phyloP scores from a whole-genome alignment of 1,284 basidiomycete genomes.

The Pisolithus thermaeus region DNA sequence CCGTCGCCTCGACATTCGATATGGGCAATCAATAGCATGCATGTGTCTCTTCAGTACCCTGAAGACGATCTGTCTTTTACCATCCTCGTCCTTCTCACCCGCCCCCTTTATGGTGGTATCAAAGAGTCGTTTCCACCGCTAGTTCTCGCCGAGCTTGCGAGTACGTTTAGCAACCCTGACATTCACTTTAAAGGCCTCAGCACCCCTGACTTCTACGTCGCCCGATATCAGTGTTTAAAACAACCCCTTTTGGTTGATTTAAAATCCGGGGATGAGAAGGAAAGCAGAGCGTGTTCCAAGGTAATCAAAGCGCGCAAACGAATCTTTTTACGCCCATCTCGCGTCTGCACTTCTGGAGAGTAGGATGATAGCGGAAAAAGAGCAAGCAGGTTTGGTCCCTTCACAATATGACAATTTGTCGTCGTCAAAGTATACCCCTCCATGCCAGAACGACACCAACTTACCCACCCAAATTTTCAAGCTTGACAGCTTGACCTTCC shows the following conservation, averaged over 20 bases:
- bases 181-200: conserved; percentile 69
- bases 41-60: conserved; percentile 53
- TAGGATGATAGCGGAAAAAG: conserved; percentile 3
- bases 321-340: conserved; percentile 57
- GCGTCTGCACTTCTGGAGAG: conserved; percentile 52
- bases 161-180: conserved; percentile 85
- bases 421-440: conserved; percentile 84
- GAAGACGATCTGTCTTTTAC: conserved; percentile 33
- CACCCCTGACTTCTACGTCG: conserved; percentile 55
- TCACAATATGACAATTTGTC: conserved; percentile 59
- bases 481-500: too few relatives aligned
- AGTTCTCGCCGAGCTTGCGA: conserved; percentile 61
- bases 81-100: conserved; percentile 26
- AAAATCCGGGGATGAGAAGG: too few relatives aligned
- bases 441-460: conserved; percentile 21
- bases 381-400: conserved; percentile 51
- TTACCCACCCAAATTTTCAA: too few relatives aligned
- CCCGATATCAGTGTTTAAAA: conserved; percentile 64
- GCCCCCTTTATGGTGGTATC: conserved; percentile 24
- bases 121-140: conserved; percentile 80
- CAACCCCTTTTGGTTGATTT: too few relatives aligned
- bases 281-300: conserved; percentile 65
- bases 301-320: conserved; percentile 61
- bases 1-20: conserved; percentile 26
- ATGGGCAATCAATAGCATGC: conserved; percentile 45